phyloP scores from a whole-genome alignment of 208 protist species.

The Leishmania aethiopica region DNA sequence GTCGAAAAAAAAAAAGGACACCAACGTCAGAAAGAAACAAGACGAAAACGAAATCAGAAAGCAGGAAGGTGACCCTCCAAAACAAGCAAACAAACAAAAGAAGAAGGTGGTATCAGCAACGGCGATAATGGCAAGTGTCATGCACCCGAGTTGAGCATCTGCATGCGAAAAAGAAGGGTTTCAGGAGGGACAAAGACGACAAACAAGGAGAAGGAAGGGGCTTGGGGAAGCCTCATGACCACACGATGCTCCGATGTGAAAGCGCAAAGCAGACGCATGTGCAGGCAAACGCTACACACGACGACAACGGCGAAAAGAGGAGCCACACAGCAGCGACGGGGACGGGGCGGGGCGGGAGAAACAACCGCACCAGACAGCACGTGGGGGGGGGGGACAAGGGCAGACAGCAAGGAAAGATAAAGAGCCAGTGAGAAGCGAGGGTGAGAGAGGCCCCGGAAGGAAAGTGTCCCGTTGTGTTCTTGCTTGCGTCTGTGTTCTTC shows the following conservation, averaged over 20 bases:
- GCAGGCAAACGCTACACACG: background rate
- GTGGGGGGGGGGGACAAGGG: background rate
- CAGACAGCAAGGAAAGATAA: background rate
- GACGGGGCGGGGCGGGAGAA: background rate
- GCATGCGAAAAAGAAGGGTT: background rate
- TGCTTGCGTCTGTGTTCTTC: background rate
- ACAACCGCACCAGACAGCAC: background rate
- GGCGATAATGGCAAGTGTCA: background rate
- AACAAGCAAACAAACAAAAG: no score
- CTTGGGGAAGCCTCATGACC: no score
- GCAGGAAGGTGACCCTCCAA: background rate
- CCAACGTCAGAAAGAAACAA: background rate
- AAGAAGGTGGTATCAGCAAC: background rate
- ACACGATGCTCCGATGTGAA: background rate
- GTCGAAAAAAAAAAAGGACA: background rate
- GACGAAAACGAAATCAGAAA: background rate
- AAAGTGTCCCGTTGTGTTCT: background rate
- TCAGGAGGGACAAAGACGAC: background rate
- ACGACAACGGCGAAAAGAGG: background rate
- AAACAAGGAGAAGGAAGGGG: no score
- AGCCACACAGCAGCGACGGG: background rate
- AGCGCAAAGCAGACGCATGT: background rate
- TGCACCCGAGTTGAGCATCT: background rate
- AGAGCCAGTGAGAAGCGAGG: background rate
- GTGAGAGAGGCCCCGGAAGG: slow-evolving; percentile 1